phyloP scores from a whole-genome alignment of 2,329 filamentous ascomycete genomes.

The Parascedosporium putredinis region DNA sequence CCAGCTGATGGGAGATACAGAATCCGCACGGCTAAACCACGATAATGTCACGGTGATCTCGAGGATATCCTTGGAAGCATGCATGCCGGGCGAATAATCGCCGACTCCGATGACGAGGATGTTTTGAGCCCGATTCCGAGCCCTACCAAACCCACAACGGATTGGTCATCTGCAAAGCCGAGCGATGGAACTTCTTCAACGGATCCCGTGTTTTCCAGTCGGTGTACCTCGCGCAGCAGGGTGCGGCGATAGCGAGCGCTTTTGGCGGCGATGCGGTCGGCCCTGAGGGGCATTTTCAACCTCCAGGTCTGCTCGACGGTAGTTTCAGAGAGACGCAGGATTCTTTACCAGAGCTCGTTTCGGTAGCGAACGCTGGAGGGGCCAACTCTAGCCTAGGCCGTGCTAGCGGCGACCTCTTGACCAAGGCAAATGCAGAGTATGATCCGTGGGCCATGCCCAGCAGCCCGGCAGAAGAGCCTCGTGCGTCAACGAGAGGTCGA shows the following conservation, averaged over 20 bases:
- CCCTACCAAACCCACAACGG: constrained; percentile 6
- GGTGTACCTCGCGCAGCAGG: constrained; percentile 36
- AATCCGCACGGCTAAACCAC: too few species aligned
- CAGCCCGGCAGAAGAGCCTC: constrained; percentile 23
- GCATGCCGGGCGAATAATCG: constrained; percentile 18
- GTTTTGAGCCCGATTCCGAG: constrained; percentile 14
- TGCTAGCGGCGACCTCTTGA: not conserved
- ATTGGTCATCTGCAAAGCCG: constrained; percentile 16
- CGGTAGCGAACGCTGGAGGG: constrained; percentile 18
- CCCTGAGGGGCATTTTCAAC: constrained; percentile 9
- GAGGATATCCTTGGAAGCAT: not conserved
- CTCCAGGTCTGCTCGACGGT: constrained; percentile 12
- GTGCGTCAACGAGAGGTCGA: constrained; percentile 10
- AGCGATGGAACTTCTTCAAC: constrained; percentile 30
- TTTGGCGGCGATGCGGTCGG: not conserved
- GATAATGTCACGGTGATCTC: not conserved
- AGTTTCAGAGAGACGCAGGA: constrained; percentile 22
- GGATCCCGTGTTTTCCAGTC: constrained; percentile 36
- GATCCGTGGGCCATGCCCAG: constrained; percentile 36
- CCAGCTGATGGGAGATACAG: too few species aligned
- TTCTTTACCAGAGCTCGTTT: constrained; percentile 10
- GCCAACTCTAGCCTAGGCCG: constrained; percentile 17
- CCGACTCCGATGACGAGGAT: constrained; percentile 30
- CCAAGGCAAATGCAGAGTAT: constrained; percentile 11
- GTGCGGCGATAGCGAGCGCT: constrained; percentile 13